Evolutionary conservation across 257 asterid species (phyloP), one percentile per base, ranked within the genome.

Genomic region (Leptodermis oblonga): DNA sequence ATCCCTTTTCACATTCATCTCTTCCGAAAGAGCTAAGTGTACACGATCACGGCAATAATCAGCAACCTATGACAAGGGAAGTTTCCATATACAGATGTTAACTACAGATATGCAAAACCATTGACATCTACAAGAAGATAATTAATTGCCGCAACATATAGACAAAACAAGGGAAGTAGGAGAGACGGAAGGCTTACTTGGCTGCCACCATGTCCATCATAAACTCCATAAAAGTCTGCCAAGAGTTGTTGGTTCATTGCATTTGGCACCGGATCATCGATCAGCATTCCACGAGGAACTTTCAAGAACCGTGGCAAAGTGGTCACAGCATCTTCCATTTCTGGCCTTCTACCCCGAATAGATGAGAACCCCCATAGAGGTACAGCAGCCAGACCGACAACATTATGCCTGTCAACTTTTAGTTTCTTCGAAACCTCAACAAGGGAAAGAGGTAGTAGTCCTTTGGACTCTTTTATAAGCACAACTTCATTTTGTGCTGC

Each of bases 191-290:
- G 58, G 31, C 62, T 69, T 75, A 92, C 98, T 96, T 92, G 95
- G 55, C 62, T 64, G 73, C 96, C 97, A 52, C 98, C 97, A 68
- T 93, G 98, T 68, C 98, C 98, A 76, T 92, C 98, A 78, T 82
- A 93, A 74, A 93, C 96, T 65, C 95, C 98, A 42, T 77, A 90
- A 1, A 93, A 68, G 77, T 93, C 94, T 59, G 86, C 86, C 0
- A 82, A 78, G 67, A 81, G 65, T 39, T 78, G 82, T 61, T 83
- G 84, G 73, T 73, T 69, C 37, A 60, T 48, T 41, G 85, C 51
- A 67, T 65, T 80, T 54, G 73, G 46, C 75, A 75, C 61, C 1
- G 82, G 76, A 64, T 36, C 68, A 45, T 83, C 90, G 31, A 80
- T 70, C 73, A 90, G 76, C 93, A 90, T 86, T 56, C 61, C 81